A percentile compares a stretch with the other conserved stretches of the same genome.
Conservation (phyloP, 225 moss, liverwort and hornwort genomes). For the Physcomitrium patens region DNA sequence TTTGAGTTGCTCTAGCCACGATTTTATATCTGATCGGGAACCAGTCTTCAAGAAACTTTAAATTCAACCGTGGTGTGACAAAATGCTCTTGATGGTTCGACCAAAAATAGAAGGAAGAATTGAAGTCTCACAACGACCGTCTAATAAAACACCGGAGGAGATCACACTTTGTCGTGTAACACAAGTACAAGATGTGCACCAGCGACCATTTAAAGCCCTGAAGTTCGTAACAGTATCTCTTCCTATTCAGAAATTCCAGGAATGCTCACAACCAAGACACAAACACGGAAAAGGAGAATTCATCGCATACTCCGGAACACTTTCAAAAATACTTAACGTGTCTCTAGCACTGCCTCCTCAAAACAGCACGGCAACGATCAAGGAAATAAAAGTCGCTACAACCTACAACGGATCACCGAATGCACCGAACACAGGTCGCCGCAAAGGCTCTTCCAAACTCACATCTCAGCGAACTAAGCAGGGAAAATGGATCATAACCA, state of each 20-base stretch:
- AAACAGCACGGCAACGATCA: background rate
- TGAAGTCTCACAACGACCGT: background rate
- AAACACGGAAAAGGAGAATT: background rate
- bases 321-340: slow-evolving; percentile 27
- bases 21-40: background rate
- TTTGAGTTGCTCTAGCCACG: background rate
- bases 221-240: slow-evolving; percentile 1
- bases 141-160: slow-evolving; percentile 1
- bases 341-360: slow-evolving; percentile 20
- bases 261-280: background rate
- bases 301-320: background rate
- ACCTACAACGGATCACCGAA: background rate
- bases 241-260: background rate
- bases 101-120: too few relatives aligned
- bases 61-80: too few relatives aligned
- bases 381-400: background rate
- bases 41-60: too few relatives aligned
- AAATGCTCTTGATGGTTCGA: too few relatives aligned
- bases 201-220: background rate
- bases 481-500: background rate
- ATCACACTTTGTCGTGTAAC: background rate
- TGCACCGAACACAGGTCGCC: background rate
- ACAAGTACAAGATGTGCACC: slow-evolving; percentile 9
- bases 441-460: background rate
- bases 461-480: background rate